Evolutionary conservation across 2,329 filamentous ascomycete species (phyloP).

Genomic region (Colletotrichum chlorophyti): DNA sequence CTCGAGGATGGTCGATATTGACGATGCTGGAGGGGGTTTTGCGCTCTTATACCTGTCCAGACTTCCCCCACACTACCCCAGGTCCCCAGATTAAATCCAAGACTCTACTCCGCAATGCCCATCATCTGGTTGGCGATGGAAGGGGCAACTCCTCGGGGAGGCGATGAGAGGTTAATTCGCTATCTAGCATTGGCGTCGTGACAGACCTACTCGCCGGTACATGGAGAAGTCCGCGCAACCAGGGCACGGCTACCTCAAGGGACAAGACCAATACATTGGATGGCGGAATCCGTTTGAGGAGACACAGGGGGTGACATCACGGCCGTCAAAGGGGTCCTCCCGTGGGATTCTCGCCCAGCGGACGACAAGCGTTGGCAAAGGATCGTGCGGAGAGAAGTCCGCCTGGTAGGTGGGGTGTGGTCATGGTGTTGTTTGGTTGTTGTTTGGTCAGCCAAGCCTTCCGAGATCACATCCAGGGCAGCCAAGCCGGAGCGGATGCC

Average conservation of each 20-base stretch:
- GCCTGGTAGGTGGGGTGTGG: not conserved
- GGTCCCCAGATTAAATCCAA: constrained; percentile 7
- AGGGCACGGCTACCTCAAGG: not conserved
- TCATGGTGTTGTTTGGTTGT: not conserved
- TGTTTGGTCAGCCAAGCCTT: constrained; percentile 6
- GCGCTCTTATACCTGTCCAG: not conserved
- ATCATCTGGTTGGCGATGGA: not conserved
- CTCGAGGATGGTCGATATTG: not conserved
- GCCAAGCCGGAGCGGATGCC: not conserved
- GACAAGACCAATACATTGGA: not conserved
- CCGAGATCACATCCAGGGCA: not conserved
- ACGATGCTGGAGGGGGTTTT: not conserved
- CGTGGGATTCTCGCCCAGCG: constrained; percentile 13
- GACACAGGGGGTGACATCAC: constrained; percentile 9
- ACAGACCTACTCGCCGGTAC: not conserved
- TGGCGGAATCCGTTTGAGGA: not conserved
- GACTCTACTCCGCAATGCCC: constrained; percentile 1
- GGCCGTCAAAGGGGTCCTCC: not conserved
- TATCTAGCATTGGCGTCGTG: not conserved
- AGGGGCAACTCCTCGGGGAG: not conserved
- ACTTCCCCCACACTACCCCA: constrained; percentile 7
- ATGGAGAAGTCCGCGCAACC: not conserved
- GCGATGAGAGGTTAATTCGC: not conserved
- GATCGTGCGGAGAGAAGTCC: not conserved
- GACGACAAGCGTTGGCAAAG: constrained; percentile 18